Evolutionary conservation across 75 land plant species (phyloP), one percentile per base, ranked within the genome.

Genomic region (Isoetes taiwanensis): DNA sequence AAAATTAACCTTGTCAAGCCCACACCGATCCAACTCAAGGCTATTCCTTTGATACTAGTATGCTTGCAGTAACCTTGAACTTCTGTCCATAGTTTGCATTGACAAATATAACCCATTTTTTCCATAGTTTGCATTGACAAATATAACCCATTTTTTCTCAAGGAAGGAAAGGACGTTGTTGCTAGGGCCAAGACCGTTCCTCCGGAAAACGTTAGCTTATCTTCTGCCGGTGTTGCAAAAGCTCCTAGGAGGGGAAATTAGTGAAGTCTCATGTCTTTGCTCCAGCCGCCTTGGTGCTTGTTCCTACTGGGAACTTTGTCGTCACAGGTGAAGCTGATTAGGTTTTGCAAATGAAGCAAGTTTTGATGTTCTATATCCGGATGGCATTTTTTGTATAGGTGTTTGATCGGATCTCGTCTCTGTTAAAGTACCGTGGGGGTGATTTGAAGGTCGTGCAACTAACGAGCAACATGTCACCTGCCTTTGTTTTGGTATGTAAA

Each of bases 111-210:
- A n/a, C n/a, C n/a, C n/a, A n/a, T n/a, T n/a, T n/a, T n/a, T n/a
- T n/a, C n/a, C n/a, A n/a, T n/a, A n/a, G n/a, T n/a, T n/a, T n/a
- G n/a, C n/a, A n/a, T n/a, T n/a, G n/a, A n/a, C n/a, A n/a, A n/a
- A n/a, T n/a, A n/a, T n/a, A n/a, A n/a, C n/a, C n/a, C n/a, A n/a
- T n/a, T n/a, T n/a, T n/a, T 72, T 16, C 12, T 58, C 32, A 26
- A 87, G 83, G 79, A 81, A 72, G 98, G 98, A 1, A 93, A 84
- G 57, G 95, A 93, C 65, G 83, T 93, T 24, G 96, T 93, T 4
- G 96, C 96, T 0, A 37, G 81, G 55, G 98, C 98, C 10, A 84
- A 77, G 56, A 93, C 98, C 1, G 98, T 95, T 12, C 84, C 98
- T 0, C n/a, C 95, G 98, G 32, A 93, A 93, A 52, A 87, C 98